Percentiles rank a stretch among this genome's conserved stretches.
Conservation (phyloP, 805 yeast species). For the Suhomyces sp. region DNA sequence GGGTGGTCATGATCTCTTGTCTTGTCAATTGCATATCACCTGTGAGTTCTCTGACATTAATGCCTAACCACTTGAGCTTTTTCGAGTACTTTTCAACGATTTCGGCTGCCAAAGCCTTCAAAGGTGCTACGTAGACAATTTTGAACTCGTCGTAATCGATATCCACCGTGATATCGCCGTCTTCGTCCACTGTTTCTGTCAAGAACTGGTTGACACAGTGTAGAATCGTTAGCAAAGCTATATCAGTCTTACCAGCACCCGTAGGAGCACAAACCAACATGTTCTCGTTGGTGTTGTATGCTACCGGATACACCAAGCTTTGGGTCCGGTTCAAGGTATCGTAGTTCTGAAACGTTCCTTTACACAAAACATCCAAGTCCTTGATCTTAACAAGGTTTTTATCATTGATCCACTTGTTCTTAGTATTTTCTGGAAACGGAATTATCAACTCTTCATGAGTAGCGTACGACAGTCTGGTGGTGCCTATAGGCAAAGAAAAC, state of each 20-base stretch:
- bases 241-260: conserved; percentile 97
- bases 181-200: conserved; percentile 45
- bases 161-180: conserved; percentile 49
- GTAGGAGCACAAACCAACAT: conserved; percentile 97
- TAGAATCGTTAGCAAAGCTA: conserved; percentile 76
- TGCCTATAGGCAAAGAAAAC: conserved; percentile 76
- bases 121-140: conserved; percentile 88
- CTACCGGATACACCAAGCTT: conserved; percentile 86
- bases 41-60: conserved; percentile 82
- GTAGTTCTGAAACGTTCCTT: conserved; percentile 80
- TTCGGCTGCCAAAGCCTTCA: conserved; percentile 94
- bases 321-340: conserved; percentile 81
- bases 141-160: conserved; percentile 84
- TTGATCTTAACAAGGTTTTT: conserved; percentile 52
- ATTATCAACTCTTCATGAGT: conserved; percentile 78
- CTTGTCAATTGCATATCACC: conserved; percentile 94
- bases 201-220: conserved; percentile 75
- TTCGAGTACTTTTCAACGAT: conserved; percentile 85
- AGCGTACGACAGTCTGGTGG: conserved; percentile 60
- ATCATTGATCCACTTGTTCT: conserved; percentile 41
- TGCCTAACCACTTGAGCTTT: conserved; percentile 79
- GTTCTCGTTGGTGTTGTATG: conserved; percentile 88
- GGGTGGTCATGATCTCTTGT: conserved; percentile 76
- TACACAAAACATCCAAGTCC: conserved; percentile 74
- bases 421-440: conserved; percentile 62